These are phyloP conservation scores for Amylostereum chailletii DNA, from an alignment of 1,284 basidiomycete species.

Conservation along the genomic window DNA sequence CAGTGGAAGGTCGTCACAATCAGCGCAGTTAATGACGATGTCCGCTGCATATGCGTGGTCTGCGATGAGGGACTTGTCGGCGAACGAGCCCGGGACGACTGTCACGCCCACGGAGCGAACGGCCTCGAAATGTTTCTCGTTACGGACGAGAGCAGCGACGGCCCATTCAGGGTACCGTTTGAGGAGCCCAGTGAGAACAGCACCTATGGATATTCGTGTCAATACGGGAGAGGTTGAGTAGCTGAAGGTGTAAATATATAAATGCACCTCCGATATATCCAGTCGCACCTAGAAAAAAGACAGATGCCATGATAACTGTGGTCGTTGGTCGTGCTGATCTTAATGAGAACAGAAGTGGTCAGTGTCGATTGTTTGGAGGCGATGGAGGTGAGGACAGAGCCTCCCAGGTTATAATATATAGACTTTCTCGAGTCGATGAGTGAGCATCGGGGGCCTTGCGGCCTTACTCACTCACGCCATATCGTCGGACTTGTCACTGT, in stretches of 20 bases:
- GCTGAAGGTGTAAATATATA: neutral
- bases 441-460: no score
- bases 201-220: neutral
- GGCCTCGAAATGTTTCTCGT: neutral
- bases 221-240: no score
- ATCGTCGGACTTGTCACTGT: no score
- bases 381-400: no score
- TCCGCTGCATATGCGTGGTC: slow-evolving; percentile 1
- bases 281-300: neutral
- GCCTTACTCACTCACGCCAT: no score
- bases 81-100: slow-evolving; percentile 2
- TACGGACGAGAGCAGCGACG: slow-evolving; percentile 6
- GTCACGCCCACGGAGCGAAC: neutral
- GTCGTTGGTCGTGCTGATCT: neutral
- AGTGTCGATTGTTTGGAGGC: no score
- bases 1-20: slow-evolving; percentile 2
- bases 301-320: neutral
- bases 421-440: no score
- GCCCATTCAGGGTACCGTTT: neutral
- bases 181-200: slow-evolving; percentile 1
- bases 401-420: no score
- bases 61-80: neutral
- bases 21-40: slow-evolving; percentile 4
- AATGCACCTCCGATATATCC: neutral
- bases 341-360: no score